Conservation (phyloP, 2,329 filamentous ascomycete species). For the Bipolaris victoriae region DNA sequence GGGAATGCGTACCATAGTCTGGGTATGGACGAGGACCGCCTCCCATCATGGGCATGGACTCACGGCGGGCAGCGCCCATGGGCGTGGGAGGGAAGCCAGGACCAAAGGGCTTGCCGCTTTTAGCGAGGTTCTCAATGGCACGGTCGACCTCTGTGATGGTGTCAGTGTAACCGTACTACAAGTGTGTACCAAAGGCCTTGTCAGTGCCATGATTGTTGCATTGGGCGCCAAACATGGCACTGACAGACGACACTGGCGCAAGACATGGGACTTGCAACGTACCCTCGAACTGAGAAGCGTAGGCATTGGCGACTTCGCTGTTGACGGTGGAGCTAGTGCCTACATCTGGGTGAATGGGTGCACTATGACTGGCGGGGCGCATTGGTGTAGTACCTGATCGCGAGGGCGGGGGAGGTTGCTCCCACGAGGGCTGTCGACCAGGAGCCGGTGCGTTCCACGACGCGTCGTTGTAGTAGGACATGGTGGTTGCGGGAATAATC, state of each 20-base stretch:
- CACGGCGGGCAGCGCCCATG: conserved; percentile 70
- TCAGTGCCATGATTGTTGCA: conserved; percentile 11
- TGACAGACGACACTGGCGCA: background rate
- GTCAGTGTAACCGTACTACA: conserved; percentile 19
- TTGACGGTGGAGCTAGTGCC: conserved; percentile 74
- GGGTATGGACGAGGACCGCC: conserved; percentile 59
- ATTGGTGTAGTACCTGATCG: conserved; percentile 66
- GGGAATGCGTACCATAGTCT: conserved; percentile 61
- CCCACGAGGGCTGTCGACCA: conserved; percentile 71
- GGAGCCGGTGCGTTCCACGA: conserved; percentile 66
- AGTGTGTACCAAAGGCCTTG: background rate
- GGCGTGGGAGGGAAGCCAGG: conserved; percentile 35
- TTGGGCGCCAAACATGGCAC: background rate
- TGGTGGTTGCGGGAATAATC: conserved; percentile 54
- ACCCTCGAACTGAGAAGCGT: conserved; percentile 90
- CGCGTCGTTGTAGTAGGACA: conserved; percentile 73
- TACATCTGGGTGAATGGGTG: conserved; percentile 51
- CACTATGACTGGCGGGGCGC: conserved; percentile 18
- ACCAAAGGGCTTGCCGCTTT: conserved; percentile 91
- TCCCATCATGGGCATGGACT: conserved; percentile 73
- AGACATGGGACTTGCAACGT: conserved; percentile 52
- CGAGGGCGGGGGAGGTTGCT: conserved; percentile 73
- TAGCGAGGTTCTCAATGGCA: conserved; percentile 92
- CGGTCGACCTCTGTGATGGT: conserved; percentile 81
- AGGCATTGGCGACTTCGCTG: conserved; percentile 75